Base-by-base conservation (phyloP, 805 yeast species). In the Wickerhamiella australiensis region DNA sequence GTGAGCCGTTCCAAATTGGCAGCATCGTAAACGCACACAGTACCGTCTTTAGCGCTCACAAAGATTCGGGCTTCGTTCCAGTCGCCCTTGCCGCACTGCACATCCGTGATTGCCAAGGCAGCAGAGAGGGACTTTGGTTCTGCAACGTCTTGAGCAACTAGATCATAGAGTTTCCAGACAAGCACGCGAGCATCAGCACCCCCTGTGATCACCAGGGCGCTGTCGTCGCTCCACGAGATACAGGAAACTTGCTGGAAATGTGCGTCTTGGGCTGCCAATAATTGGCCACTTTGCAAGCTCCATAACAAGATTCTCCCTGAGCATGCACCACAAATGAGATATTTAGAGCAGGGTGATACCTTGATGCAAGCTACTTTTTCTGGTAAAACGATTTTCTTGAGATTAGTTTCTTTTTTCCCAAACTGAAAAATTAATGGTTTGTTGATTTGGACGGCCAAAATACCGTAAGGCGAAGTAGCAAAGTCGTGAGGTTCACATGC, bases 351-450 rank as follows among this genome's bases (percentile, higher is more conserved):
- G 48, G 60, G 69, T 56, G 67, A 67, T 3, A 76, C 57, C 0
- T 75, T 68, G 45, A 85, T 57, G 60, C 85, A 76, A 12, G 75
- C 66, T 37, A 88, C 65, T 48, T 77, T 78, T 63, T 85, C 96
- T 0, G 96, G 95, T 12, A 88, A 70, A 0, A 95, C 92, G 37
- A 88, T 71, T 72, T 67, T 87, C 92, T 56, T 84, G 85, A 5
- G 79, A 75, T 27, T 85, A 70, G 57, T 72, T 71, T 56, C 80
- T 78, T 18, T 85, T 82, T 69, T 79, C 72, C 5, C 65, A 60
- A 85, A 88, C 1, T 81, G 82, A 54, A 82, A 80, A 25, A 88
- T 67, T 52, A 86, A 64, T 0, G 96, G 92, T 60, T 82, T 84
- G 38, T 73, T 76, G n/a, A 70, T 68, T 53, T 81, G 78, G 0